A percentile compares a stretch with the other conserved stretches of the same genome.
Evolutionary conservation across 495 filamentous ascomycete genomes (phyloP).

Genomic region (Halenospora varia): DNA sequence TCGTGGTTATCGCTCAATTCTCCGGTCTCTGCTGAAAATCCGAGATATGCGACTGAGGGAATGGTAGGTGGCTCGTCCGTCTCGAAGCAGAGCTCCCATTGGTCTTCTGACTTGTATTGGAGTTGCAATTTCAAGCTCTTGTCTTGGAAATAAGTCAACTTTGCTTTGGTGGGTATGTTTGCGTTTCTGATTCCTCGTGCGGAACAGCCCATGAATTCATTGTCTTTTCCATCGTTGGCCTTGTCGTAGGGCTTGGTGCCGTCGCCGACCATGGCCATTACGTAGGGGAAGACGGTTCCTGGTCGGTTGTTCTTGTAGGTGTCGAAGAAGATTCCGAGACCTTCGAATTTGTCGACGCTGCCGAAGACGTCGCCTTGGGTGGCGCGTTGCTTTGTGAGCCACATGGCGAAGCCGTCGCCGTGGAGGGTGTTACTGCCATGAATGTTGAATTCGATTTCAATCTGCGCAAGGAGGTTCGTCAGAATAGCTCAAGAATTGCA

Average conservation of each 20-base stretch:
- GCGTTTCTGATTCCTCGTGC: constrained; percentile 83
- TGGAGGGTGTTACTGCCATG: constrained; percentile 75
- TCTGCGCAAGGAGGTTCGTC: no score
- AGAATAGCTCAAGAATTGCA: no score
- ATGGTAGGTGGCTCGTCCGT: constrained; percentile 69
- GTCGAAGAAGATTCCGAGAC: constrained; percentile 94
- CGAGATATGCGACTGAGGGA: constrained; percentile 87
- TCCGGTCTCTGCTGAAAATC: constrained; percentile 93
- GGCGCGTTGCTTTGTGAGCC: constrained; percentile 93
- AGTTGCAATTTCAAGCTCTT: constrained; percentile 86
- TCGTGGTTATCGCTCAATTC: constrained; percentile 98
- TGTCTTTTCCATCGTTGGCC: constrained; percentile 89
- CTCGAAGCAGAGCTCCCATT: constrained; percentile 90
- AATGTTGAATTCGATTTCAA: constrained; percentile 94
- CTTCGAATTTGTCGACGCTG: constrained; percentile 82
- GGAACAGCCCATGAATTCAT: constrained; percentile 91
- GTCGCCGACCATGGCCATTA: constrained; percentile 98
- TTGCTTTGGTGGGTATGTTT: constrained; percentile 74
- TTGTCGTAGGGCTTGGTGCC: constrained; percentile 88
- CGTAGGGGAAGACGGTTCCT: constrained; percentile 91
- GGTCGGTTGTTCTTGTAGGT: constrained; percentile 99
- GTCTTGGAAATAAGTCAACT: constrained; percentile 95
- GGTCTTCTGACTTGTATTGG: constrained; percentile 83
- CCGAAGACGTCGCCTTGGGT: constrained; percentile 84
- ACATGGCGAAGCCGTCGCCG: constrained; percentile 97